Base-by-base conservation (phyloP, 768 basidiomycete genomes). In the Collybia sordida region DNA sequence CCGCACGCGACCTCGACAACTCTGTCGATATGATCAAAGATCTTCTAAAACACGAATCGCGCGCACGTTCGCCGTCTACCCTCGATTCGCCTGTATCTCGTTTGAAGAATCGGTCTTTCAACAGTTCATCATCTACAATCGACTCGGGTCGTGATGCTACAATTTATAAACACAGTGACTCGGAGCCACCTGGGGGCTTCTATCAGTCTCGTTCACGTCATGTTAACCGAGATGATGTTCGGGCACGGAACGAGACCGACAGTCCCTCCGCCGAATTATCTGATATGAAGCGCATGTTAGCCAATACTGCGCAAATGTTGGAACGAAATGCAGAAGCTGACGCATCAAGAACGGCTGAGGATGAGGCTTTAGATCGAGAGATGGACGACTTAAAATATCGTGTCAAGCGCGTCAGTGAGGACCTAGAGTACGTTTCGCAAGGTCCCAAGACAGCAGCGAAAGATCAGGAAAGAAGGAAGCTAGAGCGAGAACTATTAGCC, bases 11-110 rank as follows among this genome's bases (percentile, higher is more conserved):
- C 64, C 85, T 98, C 23, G 89, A 88, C 63, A 81, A 80, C 34
- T 95, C 93, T 0, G 95, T 98, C 50, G 85, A 92, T 62, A 85
- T 96, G 60, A 72, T 99, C 53, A 91, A 90, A 52, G 86, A 88
- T 56, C 79, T 98, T 6, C 81, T 99, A 49, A 85, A 87, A 65
- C 83, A 94, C 58, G 95, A 98, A 56, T 83, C 82, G 17, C 88
- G 92, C 35, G 78, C 85, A 6, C 84, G 82, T 14, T 83, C 88
- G 6, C 83, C 85, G 2, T 72, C 74, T 2, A 71, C 64, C 18
- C 40, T 72, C 15, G 83, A 86, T 51, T 51, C 67, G 0, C 86
- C 80, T 0, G 65, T 82, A 11, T 89, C 88, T 0, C 75, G 75
- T 45, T 69, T 84, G 19, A 86, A 86, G 60, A 76, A 81, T 44